phyloP scores from a whole-genome alignment of 2,329 filamentous ascomycete genomes.

The Aspergillus novoparasiticus region DNA sequence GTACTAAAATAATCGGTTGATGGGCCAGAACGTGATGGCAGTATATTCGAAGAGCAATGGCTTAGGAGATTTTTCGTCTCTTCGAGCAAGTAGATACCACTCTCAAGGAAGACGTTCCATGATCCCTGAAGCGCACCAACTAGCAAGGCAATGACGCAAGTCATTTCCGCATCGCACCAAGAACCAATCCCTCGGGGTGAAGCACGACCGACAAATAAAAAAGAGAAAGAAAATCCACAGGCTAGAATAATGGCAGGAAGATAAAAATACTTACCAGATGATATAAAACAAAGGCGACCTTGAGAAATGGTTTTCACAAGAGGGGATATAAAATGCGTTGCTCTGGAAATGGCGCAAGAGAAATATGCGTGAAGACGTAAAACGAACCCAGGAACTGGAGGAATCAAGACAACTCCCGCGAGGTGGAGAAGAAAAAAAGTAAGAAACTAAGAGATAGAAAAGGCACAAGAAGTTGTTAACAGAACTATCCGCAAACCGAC shows the following conservation, averaged over 20 bases:
- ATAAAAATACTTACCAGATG: conserved; percentile 23
- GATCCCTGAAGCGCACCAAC: conserved; percentile 8
- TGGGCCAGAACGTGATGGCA: background rate
- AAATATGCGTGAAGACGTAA: conserved; percentile 26
- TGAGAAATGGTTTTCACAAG: conserved; percentile 19
- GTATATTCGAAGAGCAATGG: background rate
- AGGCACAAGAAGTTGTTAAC: conserved; percentile 20
- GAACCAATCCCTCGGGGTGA: background rate
- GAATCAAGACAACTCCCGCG: conserved; percentile 29
- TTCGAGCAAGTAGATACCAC: background rate
- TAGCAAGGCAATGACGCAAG: conserved; percentile 6
- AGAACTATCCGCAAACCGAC: conserved; percentile 34
- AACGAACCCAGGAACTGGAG: conserved; percentile 24
- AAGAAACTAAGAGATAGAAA: conserved; percentile 25
- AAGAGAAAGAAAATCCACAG: background rate
- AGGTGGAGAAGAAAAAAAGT: conserved; percentile 24
- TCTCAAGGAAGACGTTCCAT: background rate
- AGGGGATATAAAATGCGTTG: conserved; percentile 22
- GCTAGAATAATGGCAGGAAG: background rate
- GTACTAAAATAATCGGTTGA: background rate
- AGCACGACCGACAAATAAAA: background rate
- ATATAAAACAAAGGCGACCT: conserved; percentile 23
- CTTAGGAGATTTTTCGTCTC: background rate
- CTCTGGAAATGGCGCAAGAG: conserved; percentile 22
- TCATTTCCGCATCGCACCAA: background rate